Evolutionary conservation across 2,329 filamentous ascomycete genomes (phyloP).

Genomic region (Neodidymelliopsis sp.): DNA sequence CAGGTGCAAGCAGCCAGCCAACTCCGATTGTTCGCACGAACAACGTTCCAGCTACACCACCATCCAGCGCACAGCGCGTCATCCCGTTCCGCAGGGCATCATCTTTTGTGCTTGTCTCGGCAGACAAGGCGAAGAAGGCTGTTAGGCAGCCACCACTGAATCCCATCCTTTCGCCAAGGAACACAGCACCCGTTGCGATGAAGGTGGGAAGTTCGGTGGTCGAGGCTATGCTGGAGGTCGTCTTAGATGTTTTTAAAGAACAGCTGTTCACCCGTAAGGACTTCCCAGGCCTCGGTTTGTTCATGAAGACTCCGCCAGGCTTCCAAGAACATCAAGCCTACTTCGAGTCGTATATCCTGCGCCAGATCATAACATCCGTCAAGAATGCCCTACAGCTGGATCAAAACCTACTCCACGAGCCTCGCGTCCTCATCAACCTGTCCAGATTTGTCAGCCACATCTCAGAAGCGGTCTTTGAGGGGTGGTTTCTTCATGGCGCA

Average conservation of each 20-base stretch:
- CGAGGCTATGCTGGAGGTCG: conserved; percentile 78
- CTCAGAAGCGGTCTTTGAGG: conserved; percentile 90
- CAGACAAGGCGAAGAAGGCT: conserved; percentile 64
- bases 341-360: conserved; percentile 89
- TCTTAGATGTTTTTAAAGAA: conserved; percentile 82
- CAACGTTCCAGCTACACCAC: conserved; percentile 56
- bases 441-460: conserved; percentile 81
- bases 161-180: conserved; percentile 67
- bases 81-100: conserved; percentile 79
- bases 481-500: conserved; percentile 92
- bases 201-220: conserved; percentile 73
- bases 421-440: conserved; percentile 85
- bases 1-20: conserved; percentile 63
- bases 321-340: conserved; percentile 95
- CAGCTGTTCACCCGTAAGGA: conserved; percentile 88
- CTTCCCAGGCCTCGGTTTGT: conserved; percentile 85
- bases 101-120: conserved; percentile 87
- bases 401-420: conserved; percentile 77
- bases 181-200: conserved; percentile 54
- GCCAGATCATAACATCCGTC: conserved; percentile 75
- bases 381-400: conserved; percentile 74
- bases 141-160: conserved; percentile 70
- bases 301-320: conserved; percentile 86
- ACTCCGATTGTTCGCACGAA: conserved; percentile 78
- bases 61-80: conserved; percentile 55